Conservation (phyloP, 2,329 filamentous ascomycete species). For the Ceratocystis harringtonii region DNA sequence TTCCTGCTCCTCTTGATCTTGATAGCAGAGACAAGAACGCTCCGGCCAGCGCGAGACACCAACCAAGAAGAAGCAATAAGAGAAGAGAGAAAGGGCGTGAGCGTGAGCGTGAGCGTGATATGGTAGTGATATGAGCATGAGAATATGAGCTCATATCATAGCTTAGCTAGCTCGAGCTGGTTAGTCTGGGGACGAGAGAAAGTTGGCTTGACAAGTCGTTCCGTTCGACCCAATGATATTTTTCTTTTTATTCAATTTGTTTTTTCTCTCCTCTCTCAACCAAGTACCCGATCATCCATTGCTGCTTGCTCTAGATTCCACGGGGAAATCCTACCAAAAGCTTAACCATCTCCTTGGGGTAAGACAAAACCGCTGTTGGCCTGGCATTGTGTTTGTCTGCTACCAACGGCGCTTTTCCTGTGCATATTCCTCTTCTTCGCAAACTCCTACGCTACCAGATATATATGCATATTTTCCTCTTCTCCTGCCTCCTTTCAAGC, state of each 20-base stretch:
- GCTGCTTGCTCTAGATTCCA: background rate
- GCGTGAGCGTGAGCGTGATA: too few relatives aligned
- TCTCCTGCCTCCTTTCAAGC: background rate
- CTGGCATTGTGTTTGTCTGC: background rate
- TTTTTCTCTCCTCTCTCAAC: background rate
- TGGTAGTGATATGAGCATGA: too few relatives aligned
- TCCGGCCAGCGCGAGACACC: conserved; percentile 2
- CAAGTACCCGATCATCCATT: background rate
- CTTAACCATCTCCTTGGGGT: conserved; percentile 6
- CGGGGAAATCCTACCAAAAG: background rate
- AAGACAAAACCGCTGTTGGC: background rate
- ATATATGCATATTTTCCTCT: background rate
- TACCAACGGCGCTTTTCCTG: background rate
- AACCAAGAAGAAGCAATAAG: background rate
- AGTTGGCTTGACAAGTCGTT: background rate
- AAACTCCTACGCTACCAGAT: background rate
- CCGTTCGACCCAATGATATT: background rate
- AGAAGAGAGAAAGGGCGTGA: background rate
- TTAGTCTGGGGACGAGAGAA: background rate
- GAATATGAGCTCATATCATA: background rate
- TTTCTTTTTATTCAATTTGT: background rate
- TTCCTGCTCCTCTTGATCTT: too few relatives aligned
- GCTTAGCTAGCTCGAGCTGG: background rate
- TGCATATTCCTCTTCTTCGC: background rate
- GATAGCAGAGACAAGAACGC: background rate